Conservation (phyloP, 2,329 filamentous ascomycete genomes). For the Davidsoniella virescens region DNA sequence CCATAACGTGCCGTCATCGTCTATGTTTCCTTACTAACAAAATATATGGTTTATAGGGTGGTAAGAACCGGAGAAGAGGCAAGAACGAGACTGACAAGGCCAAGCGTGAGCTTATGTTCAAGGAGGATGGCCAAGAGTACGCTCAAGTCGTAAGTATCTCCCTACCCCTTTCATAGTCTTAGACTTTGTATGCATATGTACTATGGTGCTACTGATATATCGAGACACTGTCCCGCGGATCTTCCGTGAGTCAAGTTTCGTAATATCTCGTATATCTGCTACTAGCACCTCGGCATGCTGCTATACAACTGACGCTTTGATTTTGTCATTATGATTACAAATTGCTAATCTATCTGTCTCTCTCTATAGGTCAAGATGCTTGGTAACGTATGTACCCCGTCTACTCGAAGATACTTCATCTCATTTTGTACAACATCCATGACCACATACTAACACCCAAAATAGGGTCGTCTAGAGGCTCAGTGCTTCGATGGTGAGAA, state of each 20-base stretch:
- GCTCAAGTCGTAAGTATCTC: slow-evolving; percentile 17
- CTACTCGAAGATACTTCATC: background rate
- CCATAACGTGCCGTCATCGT: background rate
- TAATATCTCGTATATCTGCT: too few relatives aligned
- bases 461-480: slow-evolving; percentile 63
- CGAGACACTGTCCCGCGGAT: too few relatives aligned
- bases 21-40: background rate
- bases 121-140: slow-evolving; percentile 79
- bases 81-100: slow-evolving; percentile 99
- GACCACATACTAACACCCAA: slow-evolving; percentile 3
- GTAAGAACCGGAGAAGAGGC: slow-evolving; percentile 95
- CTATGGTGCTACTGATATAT: too few relatives aligned
- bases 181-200: too few relatives aligned
- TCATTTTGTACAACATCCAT: background rate
- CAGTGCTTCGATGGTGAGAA: slow-evolving; percentile 90
- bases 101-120: slow-evolving; percentile 97
- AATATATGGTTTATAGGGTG: slow-evolving; percentile 45
- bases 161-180: background rate
- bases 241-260: too few relatives aligned
- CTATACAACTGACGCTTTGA: too few relatives aligned
- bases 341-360: slow-evolving; percentile 14
- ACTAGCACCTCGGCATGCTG: too few relatives aligned
- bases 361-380: slow-evolving; percentile 59
- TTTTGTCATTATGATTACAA: background rate
- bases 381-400: slow-evolving; percentile 40